Conservation (phyloP, 805 yeast species). For the Candida pseudofarinosa region DNA sequence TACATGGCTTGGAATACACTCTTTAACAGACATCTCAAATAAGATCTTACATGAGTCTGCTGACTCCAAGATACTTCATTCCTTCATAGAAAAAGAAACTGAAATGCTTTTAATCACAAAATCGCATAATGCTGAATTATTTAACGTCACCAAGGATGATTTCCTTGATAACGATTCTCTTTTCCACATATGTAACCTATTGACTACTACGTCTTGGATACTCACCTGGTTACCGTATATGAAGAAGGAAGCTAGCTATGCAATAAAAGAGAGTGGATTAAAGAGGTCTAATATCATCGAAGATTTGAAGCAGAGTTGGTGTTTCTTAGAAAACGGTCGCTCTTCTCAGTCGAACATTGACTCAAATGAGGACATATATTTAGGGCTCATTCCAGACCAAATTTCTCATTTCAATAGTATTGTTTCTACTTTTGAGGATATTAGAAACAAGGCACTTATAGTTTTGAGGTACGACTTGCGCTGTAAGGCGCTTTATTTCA, state of each 20-base stretch:
- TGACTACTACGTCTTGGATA: constrained; percentile 54
- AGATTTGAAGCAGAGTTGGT: constrained; percentile 36
- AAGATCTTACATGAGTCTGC: constrained; percentile 13
- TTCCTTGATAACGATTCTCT: constrained; percentile 51
- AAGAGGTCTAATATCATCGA: constrained; percentile 24
- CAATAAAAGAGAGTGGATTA: constrained; percentile 13
- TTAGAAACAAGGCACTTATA: constrained; percentile 38
- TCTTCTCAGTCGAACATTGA: constrained; percentile 14
- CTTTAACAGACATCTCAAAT: constrained; percentile 22
- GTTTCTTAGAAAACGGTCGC: constrained; percentile 39
- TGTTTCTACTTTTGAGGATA: constrained; percentile 27
- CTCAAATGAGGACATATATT: constrained; percentile 21
- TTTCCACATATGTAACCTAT: constrained; percentile 48
- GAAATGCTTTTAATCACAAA: constrained; percentile 22
- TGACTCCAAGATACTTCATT: constrained; percentile 8
- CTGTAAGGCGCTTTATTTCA: constrained; percentile 47
- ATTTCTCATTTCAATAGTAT: constrained; percentile 33
- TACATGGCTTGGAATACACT: constrained; percentile 30
- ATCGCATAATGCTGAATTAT: constrained; percentile 16
- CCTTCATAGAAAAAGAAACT: constrained; percentile 20
- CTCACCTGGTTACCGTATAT: constrained; percentile 57
- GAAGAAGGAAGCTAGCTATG: constrained; percentile 38
- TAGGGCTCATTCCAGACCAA: constrained; percentile 30
- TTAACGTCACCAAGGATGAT: constrained; percentile 44
- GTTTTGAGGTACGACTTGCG: constrained; percentile 57